A percentile compares a stretch with the other conserved stretches of the same genome.
These are phyloP conservation scores for Penicillium sp. DNA, from an alignment of 2,329 filamentous ascomycete genomes.

Conservation along the genomic window DNA sequence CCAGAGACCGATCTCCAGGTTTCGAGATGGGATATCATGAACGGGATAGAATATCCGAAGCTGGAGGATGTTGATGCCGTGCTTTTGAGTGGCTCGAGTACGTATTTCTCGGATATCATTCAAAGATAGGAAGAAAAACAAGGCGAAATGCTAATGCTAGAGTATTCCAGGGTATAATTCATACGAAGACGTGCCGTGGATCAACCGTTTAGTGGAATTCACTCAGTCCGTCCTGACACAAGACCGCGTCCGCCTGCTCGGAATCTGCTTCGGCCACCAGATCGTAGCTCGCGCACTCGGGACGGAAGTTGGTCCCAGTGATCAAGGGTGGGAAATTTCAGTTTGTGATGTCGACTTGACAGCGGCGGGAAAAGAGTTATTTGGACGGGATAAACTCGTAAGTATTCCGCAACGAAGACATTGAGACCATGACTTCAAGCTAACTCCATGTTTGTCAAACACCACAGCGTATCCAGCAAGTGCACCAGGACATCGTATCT, in stretches of 20 bases:
- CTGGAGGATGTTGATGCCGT: slow-evolving; percentile 80
- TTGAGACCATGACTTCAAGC: background rate
- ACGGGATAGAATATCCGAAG: slow-evolving; percentile 70
- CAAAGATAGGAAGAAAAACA: background rate
- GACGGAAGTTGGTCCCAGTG: slow-evolving; percentile 68
- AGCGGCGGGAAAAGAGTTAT: slow-evolving; percentile 72
- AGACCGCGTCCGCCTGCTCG: slow-evolving; percentile 71
- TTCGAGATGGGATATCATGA: slow-evolving; percentile 73
- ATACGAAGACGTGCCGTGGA: slow-evolving; percentile 78
- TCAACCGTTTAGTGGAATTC: slow-evolving; percentile 73
- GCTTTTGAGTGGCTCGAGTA: slow-evolving; percentile 75
- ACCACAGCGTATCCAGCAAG: slow-evolving; percentile 69
- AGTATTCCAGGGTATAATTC: slow-evolving; percentile 68
- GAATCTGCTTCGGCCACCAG: slow-evolving; percentile 88
- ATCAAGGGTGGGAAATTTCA: slow-evolving; percentile 80
- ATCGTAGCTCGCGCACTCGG: slow-evolving; percentile 77
- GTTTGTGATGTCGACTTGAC: slow-evolving; percentile 74
- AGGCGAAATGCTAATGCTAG: background rate
- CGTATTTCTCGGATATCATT: slow-evolving; percentile 32
- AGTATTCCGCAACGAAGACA: slow-evolving; percentile 24
- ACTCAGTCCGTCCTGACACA: slow-evolving; percentile 65
- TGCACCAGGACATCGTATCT: slow-evolving; percentile 81
- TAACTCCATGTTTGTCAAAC: slow-evolving; percentile 1
- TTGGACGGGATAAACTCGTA: slow-evolving; percentile 69
- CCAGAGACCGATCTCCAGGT: slow-evolving; percentile 60